Percentiles rank a stretch among this genome's conserved stretches.
Evolutionary conservation across 2,329 filamentous ascomycete genomes (phyloP).

Genomic region (Aspergillus proliferans): DNA sequence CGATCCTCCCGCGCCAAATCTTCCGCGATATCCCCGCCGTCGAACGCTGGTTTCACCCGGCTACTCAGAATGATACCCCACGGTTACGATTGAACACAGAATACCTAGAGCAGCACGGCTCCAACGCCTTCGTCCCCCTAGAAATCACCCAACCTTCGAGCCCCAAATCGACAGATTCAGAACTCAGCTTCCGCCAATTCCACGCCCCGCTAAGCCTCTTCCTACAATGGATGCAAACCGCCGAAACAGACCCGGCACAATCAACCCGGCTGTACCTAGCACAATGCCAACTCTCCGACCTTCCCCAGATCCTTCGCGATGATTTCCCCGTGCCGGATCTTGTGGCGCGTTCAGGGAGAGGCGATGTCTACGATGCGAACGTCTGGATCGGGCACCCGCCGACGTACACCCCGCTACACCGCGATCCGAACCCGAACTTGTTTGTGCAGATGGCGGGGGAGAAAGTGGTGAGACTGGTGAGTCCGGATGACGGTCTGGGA

Average conservation of each 20-base stretch:
- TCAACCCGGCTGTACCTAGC: constrained; percentile 67
- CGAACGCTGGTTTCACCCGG: constrained; percentile 53
- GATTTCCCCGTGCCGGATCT: constrained; percentile 65
- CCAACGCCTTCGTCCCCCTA: constrained; percentile 50
- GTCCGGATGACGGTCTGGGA: constrained; percentile 55
- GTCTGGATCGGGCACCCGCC: constrained; percentile 84
- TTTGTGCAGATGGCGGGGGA: constrained; percentile 73
- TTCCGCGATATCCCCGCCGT: constrained; percentile 49
- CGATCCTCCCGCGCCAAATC: constrained; percentile 42
- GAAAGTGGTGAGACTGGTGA: constrained; percentile 68
- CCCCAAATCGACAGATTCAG: not conserved
- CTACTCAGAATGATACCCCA: constrained; percentile 18
- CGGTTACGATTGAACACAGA: constrained; percentile 34
- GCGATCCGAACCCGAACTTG: constrained; percentile 89
- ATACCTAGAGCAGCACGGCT: constrained; percentile 42
- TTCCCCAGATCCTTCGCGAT: constrained; percentile 56
- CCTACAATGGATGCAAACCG: constrained; percentile 44
- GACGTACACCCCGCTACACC: constrained; percentile 84
- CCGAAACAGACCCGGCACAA: constrained; percentile 17
- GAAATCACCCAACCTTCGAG: constrained; percentile 44
- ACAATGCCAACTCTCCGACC: constrained; percentile 64
- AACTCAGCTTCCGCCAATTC: constrained; percentile 39
- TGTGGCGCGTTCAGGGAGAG: constrained; percentile 59
- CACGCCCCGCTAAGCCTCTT: constrained; percentile 56
- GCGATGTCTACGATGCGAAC: constrained; percentile 80